Percentiles rank a stretch among this genome's conserved stretches.
Evolutionary conservation across 2,329 filamentous ascomycete genomes (phyloP).

Genomic region (Xylariaceae sp.): DNA sequence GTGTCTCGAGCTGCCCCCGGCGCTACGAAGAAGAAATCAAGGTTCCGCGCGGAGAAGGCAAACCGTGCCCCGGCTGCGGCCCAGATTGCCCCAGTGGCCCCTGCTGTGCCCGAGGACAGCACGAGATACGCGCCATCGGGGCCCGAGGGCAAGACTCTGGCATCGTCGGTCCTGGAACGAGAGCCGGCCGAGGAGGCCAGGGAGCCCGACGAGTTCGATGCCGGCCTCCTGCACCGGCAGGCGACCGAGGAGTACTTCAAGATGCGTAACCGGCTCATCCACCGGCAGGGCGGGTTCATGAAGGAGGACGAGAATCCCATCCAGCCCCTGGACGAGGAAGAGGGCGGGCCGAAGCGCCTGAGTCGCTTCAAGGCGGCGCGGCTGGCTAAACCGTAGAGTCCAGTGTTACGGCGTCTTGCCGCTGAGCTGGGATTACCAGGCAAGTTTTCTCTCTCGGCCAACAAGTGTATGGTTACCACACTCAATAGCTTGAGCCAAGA

Average conservation of each 20-base stretch:
- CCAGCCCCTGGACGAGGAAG: constrained; percentile 59
- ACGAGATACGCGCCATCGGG: constrained; percentile 36
- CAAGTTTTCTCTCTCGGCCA: no score
- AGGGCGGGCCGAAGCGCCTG: constrained; percentile 54
- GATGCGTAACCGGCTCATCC: constrained; percentile 74
- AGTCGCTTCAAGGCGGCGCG: constrained; percentile 70
- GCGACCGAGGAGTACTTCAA: constrained; percentile 77
- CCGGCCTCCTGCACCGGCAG: constrained; percentile 65
- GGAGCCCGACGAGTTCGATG: constrained; percentile 61
- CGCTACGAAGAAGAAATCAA: constrained; percentile 37
- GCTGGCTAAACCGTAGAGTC: constrained; percentile 42
- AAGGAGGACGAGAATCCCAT: constrained; percentile 61
- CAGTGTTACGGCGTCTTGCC: no score
- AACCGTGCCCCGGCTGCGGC: constrained; percentile 9
- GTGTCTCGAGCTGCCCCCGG: constrained; percentile 6
- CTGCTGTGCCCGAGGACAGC: constrained; percentile 36
- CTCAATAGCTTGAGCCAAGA: no score
- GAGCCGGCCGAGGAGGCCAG: constrained; percentile 27
- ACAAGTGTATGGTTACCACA: no score
- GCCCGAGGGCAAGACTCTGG: constrained; percentile 48
- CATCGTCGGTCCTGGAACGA: constrained; percentile 52
- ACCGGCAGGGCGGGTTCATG: constrained; percentile 74
- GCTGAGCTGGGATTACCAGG: no score
- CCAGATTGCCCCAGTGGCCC: constrained; percentile 17
- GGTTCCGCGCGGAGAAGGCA: constrained; percentile 40